Evolutionary conservation across 495 filamentous ascomycete genomes (phyloP), one percentile per base, ranked within the genome.

Genomic region (Talaromyces liani): DNA sequence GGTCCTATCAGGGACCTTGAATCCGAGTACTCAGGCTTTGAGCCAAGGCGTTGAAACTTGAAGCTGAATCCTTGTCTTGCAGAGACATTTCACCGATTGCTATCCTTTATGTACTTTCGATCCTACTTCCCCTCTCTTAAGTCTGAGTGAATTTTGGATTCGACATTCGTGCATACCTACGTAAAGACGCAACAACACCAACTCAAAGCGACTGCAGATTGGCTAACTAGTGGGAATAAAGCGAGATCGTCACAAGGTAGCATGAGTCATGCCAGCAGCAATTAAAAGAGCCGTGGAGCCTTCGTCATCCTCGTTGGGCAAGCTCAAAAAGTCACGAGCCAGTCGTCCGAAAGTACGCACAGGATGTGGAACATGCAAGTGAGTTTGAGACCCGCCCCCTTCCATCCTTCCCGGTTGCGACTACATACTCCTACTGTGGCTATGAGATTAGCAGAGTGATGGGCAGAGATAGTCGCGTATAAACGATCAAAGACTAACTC

Each of bases 401-500:
- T 20, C 33, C 57, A 25, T 53, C 49, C 49, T 41, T 41, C 4
- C 33, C 33, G 36, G 36, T 41, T 41, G 36, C 36, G 36, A 41
- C 4, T 41, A 41, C 12, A n/a, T 12, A 2, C 10, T 41, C 36
- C 36, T 41, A 41, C 14, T 16, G 36, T 41, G 36, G 14, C 14
- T 16, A n/a, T 6, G 36, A 41, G 10, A 5, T 39, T 4, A 39
- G 36, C 36, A 39, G 3, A 39, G 36, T 8, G 36, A 39, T 41
- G 36, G 9, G 9, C 8, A 16, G 4, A 41, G 36, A 3, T 41
- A 24, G 18, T 25, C 22, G 22, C 22, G 18, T 9, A 53, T 20
- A 41, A 60, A n/a, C 39, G 54, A n/a, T 70, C 70, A 68, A 57
- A 72, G 79, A 54, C 77, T 76, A 27, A 67, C 80, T 20, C 10